A percentile compares a stretch with the other conserved stretches of the same genome.
phyloP scores from a whole-genome alignment of 2,329 filamentous ascomycete species.

The Onygenales sp. region DNA sequence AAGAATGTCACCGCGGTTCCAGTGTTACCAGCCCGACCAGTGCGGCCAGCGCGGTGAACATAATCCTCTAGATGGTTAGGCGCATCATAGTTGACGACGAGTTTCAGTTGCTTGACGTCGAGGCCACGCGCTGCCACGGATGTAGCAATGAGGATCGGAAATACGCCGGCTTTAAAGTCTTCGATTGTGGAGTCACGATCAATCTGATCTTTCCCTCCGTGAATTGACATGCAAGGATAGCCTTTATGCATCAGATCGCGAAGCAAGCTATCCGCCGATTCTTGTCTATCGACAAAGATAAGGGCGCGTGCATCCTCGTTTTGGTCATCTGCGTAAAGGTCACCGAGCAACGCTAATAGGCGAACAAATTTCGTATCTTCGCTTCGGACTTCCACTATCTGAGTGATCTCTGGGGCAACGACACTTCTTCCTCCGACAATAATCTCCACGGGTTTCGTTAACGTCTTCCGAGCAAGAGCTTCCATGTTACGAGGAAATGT shows the following conservation, averaged over 20 bases:
- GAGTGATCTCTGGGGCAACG: constrained; percentile 66
- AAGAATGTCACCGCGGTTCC: constrained; percentile 93
- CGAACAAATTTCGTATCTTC: constrained; percentile 77
- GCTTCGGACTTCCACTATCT: constrained; percentile 78
- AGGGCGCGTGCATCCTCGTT: constrained; percentile 86
- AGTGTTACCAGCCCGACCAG: constrained; percentile 86
- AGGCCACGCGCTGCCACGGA: constrained; percentile 91
- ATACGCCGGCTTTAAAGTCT: constrained; percentile 85
- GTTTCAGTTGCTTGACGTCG: constrained; percentile 90
- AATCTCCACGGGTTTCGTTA: constrained; percentile 81
- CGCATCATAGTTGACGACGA: constrained; percentile 92
- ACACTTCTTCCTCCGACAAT: constrained; percentile 76
- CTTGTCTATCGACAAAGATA: constrained; percentile 87
- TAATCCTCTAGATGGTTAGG: constrained; percentile 96
- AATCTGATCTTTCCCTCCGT: constrained; percentile 87
- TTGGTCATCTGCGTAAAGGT: constrained; percentile 60
- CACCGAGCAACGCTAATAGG: constrained; percentile 75
- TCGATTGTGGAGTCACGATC: constrained; percentile 86
- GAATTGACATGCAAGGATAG: constrained; percentile 86
- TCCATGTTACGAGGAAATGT: constrained; percentile 95
- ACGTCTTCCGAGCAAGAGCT: constrained; percentile 75
- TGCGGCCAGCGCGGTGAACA: constrained; percentile 87
- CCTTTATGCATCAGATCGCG: constrained; percentile 73
- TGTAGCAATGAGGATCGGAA: constrained; percentile 86
- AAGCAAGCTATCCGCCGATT: constrained; percentile 72